Evolutionary conservation across 164 flowering plant species (phyloP).

Genomic region (Stephania yunnanensis): DNA sequence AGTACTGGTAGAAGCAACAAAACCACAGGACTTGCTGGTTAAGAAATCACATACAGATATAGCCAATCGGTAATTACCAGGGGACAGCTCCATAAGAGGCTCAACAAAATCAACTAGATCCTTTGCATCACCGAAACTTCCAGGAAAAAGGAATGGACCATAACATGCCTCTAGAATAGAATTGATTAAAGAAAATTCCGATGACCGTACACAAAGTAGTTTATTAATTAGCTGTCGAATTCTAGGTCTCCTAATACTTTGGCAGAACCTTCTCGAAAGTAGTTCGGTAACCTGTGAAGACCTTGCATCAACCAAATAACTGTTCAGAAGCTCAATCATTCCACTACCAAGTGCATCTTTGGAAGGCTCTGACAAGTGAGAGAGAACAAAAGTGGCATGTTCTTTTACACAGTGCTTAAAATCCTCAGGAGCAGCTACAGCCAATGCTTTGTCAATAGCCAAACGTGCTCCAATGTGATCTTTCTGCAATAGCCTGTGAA

Average conservation of each 20-base stretch:
- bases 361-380: slow-evolving; percentile 16
- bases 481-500: slow-evolving; percentile 41
- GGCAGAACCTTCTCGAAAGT: slow-evolving; percentile 52
- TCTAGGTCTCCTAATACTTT: slow-evolving; percentile 46
- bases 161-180: slow-evolving; percentile 56
- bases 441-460: slow-evolving; percentile 48
- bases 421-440: slow-evolving; percentile 34
- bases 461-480: slow-evolving; percentile 44
- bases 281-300: slow-evolving; percentile 29
- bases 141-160: slow-evolving; percentile 72
- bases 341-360: slow-evolving; percentile 21
- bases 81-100: slow-evolving; percentile 48
- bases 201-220: slow-evolving; percentile 48
- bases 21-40: slow-evolving; percentile 8
- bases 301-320: slow-evolving; percentile 33
- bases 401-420: slow-evolving; percentile 52
- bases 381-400: slow-evolving; percentile 45
- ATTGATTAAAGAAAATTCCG: slow-evolving; percentile 46
- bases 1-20: slow-evolving; percentile 26
- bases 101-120: slow-evolving; percentile 71
- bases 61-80: slow-evolving; percentile 59
- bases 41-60: slow-evolving; percentile 44
- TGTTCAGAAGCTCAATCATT: slow-evolving; percentile 29
- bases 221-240: slow-evolving; percentile 45
- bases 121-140: slow-evolving; percentile 28